Evolutionary conservation across 2,329 filamentous ascomycete species (phyloP).

Genomic region (Knoxdaviesia proteae): DNA sequence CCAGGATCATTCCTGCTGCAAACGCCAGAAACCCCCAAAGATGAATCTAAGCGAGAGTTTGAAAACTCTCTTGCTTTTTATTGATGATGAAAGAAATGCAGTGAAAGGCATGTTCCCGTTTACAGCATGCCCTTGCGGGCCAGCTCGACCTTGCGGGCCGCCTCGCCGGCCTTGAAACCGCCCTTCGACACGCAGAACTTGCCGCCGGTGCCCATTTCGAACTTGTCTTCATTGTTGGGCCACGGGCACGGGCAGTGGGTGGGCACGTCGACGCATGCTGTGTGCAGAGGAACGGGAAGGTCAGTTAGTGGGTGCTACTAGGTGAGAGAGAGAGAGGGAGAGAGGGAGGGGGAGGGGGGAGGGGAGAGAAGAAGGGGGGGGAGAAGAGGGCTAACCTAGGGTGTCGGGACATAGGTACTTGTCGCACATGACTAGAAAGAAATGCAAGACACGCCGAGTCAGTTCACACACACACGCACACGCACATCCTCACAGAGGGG

Average conservation of each 20-base stretch:
- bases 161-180: slow-evolving; percentile 51
- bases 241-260: slow-evolving; percentile 93
- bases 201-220: slow-evolving; percentile 51
- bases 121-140: slow-evolving; percentile 59
- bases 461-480: no score
- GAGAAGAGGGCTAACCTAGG: slow-evolving; percentile 22
- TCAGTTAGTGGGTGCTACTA: no score
- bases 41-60: neutral
- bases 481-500: no score
- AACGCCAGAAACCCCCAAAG: neutral
- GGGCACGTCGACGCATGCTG: slow-evolving; percentile 79
- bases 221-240: slow-evolving; percentile 55
- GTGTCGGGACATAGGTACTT: slow-evolving; percentile 92
- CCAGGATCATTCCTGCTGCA: neutral
- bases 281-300: no score
- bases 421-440: slow-evolving; percentile 50
- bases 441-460: neutral
- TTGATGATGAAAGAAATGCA: neutral
- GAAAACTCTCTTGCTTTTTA: neutral
- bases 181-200: slow-evolving; percentile 56
- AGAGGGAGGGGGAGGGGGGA: neutral
- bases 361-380: neutral
- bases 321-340: no score
- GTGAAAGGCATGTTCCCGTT: slow-evolving; percentile 3
- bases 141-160: slow-evolving; percentile 55